Conservation (phyloP, 2,329 filamentous ascomycete genomes). For the Davidsoniella australis region DNA sequence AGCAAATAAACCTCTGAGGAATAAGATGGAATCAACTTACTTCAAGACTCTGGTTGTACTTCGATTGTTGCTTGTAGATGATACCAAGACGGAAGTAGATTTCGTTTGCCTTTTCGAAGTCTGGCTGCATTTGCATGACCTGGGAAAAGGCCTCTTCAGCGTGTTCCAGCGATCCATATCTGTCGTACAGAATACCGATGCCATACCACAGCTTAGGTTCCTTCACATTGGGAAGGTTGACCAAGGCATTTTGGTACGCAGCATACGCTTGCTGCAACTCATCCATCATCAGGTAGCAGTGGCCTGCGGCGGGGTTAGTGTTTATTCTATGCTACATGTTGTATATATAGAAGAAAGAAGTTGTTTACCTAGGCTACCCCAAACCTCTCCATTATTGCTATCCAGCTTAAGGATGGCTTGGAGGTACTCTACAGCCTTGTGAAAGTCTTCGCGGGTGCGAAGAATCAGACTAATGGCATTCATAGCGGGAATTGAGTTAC, state of each 20-base stretch:
- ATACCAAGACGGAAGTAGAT: constrained; percentile 98
- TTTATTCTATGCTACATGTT: not conserved
- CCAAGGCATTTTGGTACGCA: constrained; percentile 87
- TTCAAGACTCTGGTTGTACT: constrained; percentile 81
- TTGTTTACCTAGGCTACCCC: constrained; percentile 73
- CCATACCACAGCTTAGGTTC: constrained; percentile 98
- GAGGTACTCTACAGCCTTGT: constrained; percentile 84
- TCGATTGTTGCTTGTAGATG: constrained; percentile 97
- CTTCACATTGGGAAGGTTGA: constrained; percentile 67
- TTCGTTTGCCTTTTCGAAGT: constrained; percentile 97
- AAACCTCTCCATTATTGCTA: constrained; percentile 77
- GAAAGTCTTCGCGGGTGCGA: constrained; percentile 81
- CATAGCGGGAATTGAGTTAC: constrained; percentile 79
- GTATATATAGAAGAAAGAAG: not conserved
- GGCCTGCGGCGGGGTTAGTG: constrained; percentile 39
- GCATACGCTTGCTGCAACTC: constrained; percentile 93
- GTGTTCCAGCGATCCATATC: constrained; percentile 90
- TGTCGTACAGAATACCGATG: constrained; percentile 91
- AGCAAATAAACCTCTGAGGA: not conserved
- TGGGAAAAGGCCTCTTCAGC: constrained; percentile 96
- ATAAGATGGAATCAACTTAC: constrained; percentile 32
- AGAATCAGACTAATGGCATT: constrained; percentile 85
- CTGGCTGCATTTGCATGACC: constrained; percentile 95
- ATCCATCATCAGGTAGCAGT: constrained; percentile 98
- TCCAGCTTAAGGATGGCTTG: constrained; percentile 85